Base-by-base conservation (phyloP, 495 filamentous ascomycete species). In the Cercophora scortea region DNA sequence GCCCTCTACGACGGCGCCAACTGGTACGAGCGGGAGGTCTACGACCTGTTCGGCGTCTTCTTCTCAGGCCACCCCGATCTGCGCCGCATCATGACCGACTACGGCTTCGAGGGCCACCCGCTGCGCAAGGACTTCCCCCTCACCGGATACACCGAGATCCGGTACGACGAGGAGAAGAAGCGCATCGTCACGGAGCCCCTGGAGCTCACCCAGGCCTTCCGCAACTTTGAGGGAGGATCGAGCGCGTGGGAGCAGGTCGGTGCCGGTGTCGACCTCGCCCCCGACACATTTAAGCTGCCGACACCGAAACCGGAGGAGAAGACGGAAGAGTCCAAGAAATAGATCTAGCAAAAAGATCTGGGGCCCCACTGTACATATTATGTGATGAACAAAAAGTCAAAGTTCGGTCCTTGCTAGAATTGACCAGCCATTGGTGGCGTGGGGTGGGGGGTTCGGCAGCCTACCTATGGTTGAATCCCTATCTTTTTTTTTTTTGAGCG, bases 101-200 rank as follows among this genome's bases (percentile, higher is more conserved):
- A 99, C 71, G 94, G 94, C 45, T 99, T 99, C 64, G 94, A 99
- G 67, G 94, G 94, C 17, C 92, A 97, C 76, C 94, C 94, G 8
- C 73, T 99, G 63, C 78, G 94, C 66, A 99, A 99, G 72, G 94
- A 99, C 64, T 99, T 99, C 71, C 94, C 94, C 32, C 73, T 97
- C 68, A 97, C 94, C 17, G 94, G 94, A 39, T 99, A 99, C 76
- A 99, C 94, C 48, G 94, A 99, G 81, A 85, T 99, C 47, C 78
- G 94, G 54, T 99, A 90, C 61, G 92, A 96, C 63, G 94, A 99
- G 70, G 94, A 97, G 81, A 99, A 97, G 87, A 97, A 99, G 82
- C 80, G 94, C 49, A 96, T 97, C 67, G 91, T 99, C 51, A 89
- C 93, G 34, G 94, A 97, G 79, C 93, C 94, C 10, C 77, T 98